phyloP scores from a whole-genome alignment of 176 grass and related monocot species.

The Oryza brachyantha region DNA sequence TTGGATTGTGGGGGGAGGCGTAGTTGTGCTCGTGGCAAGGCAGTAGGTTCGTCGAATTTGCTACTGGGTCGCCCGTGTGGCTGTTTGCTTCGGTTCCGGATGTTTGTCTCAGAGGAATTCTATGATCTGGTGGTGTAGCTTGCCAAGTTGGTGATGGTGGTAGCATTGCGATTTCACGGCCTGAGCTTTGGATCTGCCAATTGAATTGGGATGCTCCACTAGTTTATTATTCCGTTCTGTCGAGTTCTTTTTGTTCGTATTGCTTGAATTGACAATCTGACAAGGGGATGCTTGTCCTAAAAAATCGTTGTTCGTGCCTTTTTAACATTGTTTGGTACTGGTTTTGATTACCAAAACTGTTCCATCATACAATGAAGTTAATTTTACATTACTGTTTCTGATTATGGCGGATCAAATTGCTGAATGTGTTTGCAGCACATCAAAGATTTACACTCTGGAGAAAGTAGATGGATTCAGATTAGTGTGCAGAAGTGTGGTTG shows the following conservation, averaged over 20 bases:
- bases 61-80: not conserved
- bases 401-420: not conserved
- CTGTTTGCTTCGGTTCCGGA: not conserved
- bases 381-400: not conserved
- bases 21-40: not conserved
- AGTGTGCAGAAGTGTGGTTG: slow-evolving; percentile 38
- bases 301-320: not conserved
- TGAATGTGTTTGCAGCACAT: slow-evolving; percentile 56
- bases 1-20: not conserved
- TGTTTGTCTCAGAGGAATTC: not conserved
- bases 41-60: not conserved
- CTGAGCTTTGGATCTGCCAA: not conserved
- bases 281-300: not conserved
- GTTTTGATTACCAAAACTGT: not conserved
- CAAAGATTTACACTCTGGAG: slow-evolving; percentile 49
- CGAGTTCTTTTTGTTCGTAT: not conserved
- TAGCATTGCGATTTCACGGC: slow-evolving; percentile 26
- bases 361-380: not conserved
- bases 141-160: not conserved
- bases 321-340: not conserved
- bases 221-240: not conserved
- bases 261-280: not conserved
- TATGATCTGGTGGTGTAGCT: not conserved
- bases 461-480: slow-evolving; percentile 54
- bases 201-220: not conserved